These are phyloP conservation scores for Aspergillus pseudoglaucus DNA, from an alignment of 2,329 filamentous ascomycete species.

Conservation along the genomic window DNA sequence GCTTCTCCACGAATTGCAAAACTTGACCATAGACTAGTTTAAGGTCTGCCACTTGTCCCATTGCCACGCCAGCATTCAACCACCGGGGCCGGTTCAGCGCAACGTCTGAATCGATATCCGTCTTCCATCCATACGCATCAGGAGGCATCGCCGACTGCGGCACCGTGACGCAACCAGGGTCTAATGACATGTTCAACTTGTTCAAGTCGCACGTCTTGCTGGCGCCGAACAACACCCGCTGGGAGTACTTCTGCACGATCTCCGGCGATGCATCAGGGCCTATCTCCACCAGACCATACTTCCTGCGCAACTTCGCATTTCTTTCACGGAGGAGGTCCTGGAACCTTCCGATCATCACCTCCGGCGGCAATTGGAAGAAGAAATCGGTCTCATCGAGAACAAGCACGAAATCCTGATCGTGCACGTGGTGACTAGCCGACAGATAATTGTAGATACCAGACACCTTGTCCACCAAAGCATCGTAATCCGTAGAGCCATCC, in stretches of 20 bases:
- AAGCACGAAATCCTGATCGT: conserved; percentile 56
- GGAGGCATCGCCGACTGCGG: conserved; percentile 47
- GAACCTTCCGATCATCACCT: conserved; percentile 58
- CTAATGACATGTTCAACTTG: conserved; percentile 32
- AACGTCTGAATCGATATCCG: conserved; percentile 29
- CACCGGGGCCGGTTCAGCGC: conserved; percentile 42
- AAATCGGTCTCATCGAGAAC: conserved; percentile 59
- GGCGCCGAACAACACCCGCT: conserved; percentile 52
- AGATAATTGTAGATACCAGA: conserved; percentile 44
- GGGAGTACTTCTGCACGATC: conserved; percentile 39
- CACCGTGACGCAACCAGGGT: conserved; percentile 48
- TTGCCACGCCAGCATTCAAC: conserved; percentile 44
- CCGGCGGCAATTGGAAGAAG: conserved; percentile 59
- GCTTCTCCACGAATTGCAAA: conserved; percentile 30
- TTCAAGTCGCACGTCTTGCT: conserved; percentile 48
- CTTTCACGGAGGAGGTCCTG: conserved; percentile 48
- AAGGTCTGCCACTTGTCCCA: conserved; percentile 47
- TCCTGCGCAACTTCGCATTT: conserved; percentile 46
- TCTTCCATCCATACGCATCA: conserved; percentile 44
- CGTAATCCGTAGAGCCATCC: conserved; percentile 26
- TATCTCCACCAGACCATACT: conserved; percentile 40
- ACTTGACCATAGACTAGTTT: conserved; percentile 41
- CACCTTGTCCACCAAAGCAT: conserved; percentile 42
- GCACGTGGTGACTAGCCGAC: conserved; percentile 40
- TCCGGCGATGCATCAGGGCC: conserved; percentile 14